A percentile compares a stretch with the other conserved stretches of the same genome.
Conservation (phyloP, 495 filamentous ascomycete genomes). For the Oidiodendron maius region DNA sequence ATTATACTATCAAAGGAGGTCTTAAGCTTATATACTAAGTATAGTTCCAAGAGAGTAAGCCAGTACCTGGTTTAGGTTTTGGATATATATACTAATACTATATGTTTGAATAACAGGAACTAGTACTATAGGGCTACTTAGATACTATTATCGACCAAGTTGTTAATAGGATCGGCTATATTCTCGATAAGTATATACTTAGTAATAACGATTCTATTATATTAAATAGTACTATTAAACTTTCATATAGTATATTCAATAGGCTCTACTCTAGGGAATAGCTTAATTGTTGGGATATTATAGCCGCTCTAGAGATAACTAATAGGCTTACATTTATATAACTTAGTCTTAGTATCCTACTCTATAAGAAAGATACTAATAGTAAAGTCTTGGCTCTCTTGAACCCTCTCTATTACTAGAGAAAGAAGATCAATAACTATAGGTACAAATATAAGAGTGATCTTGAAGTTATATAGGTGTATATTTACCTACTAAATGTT, state of each 20-base stretch:
- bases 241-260: constrained; percentile 11
- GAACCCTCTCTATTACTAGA: constrained; percentile 13
- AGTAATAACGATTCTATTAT: constrained; percentile 13
- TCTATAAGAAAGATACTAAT: constrained; percentile 13
- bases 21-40: constrained; percentile 8
- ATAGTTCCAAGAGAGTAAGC: constrained; percentile 14
- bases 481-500: constrained; percentile 17
- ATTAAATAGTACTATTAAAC: constrained; percentile 10
- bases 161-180: constrained; percentile 9
- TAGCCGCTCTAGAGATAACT: constrained; percentile 14
- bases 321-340: constrained; percentile 13
- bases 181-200: constrained; percentile 12
- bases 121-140: constrained; percentile 11
- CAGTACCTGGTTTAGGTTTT: constrained; percentile 6
- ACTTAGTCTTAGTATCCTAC: constrained; percentile 10
- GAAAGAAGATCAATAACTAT: constrained; percentile 16
- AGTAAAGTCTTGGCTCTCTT: constrained; percentile 13
- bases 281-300: constrained; percentile 16
- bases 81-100: constrained; percentile 3
- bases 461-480: constrained; percentile 7
- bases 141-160: constrained; percentile 7
- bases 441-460: constrained; percentile 11
- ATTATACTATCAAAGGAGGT: constrained; percentile 12
- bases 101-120: constrained; percentile 12
- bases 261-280: constrained; percentile 11